Evolutionary conservation across 805 yeast genomes (phyloP), one percentile per base, ranked within the genome.

Genomic region (Nakazawaea wyomingensis): DNA sequence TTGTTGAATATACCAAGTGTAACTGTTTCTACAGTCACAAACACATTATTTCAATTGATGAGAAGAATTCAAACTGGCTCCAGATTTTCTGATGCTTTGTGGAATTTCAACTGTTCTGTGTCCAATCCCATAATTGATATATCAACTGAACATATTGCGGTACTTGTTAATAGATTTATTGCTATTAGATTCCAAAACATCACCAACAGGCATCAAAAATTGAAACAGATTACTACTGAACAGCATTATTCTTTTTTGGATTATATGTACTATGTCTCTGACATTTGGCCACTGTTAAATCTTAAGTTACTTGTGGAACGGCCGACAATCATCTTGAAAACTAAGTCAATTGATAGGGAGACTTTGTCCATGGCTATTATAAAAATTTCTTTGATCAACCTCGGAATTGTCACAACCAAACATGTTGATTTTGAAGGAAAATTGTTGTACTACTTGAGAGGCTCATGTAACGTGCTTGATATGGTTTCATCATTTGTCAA

Each of bases 21-120:
- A 10, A 58, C 65, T 26, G 41, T 67, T 17, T 64, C 65, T 22
- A 65, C 69, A 5, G 63, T 65, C 38, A 60, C 74, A 0, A 71
- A 71, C 44, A 29, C 65, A 14, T 48, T 65, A 2, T 68, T 63
- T 30, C 71, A 60, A 45, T 52, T 59, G 37, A 54, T 57, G n/a
- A 53, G 43, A 50, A 55, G 55, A 34, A 51, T 51, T 10, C 28
- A 44, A 31, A 28, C 22, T 13, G 34, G 39, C 11, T 8, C 28
- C 2, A 6, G 29, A 30, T 19, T 8, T 16, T 20, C 46, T n/a
- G 34, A 39, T 27, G 41, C 46, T 8, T 17, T 48, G 18, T 26
- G 37, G 20, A 36, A 41, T 14, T 38, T 31, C 27, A 44, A 44
- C 28, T 43, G 45, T n/a, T 43, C 50, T n/a, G 35, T 47, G 3